Evolutionary conservation across 805 yeast species (phyloP).

Genomic region (Candida koratica): DNA sequence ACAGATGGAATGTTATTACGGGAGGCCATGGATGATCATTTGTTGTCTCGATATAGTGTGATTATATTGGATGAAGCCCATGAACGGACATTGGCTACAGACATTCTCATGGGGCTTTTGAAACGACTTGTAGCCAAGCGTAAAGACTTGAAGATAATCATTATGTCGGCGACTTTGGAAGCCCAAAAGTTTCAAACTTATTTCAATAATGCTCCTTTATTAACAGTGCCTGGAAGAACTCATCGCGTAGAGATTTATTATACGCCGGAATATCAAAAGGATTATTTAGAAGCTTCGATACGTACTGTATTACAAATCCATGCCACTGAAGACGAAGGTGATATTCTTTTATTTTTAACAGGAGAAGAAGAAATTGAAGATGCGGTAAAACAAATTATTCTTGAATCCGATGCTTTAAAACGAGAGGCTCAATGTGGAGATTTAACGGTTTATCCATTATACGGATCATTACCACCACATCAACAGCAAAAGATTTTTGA

Average conservation of each 20-base stretch:
- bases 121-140: constrained; percentile 78
- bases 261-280: constrained; percentile 95
- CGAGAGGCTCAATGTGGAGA: constrained; percentile 93
- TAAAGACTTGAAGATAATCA: constrained; percentile 83
- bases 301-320: constrained; percentile 95
- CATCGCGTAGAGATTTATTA: constrained; percentile 95
- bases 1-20: constrained; percentile 97
- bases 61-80: constrained; percentile 96
- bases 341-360: constrained; percentile 77
- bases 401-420: constrained; percentile 84
- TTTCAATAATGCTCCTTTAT: constrained; percentile 85
- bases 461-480: constrained; percentile 94
- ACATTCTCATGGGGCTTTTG: constrained; percentile 90
- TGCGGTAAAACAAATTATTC: constrained; percentile 81
- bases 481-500: constrained; percentile 93
- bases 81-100: constrained; percentile 95
- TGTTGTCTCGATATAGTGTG: constrained; percentile 74
- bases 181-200: constrained; percentile 92
- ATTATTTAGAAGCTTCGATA: constrained; percentile 90
- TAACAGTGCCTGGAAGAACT: constrained; percentile 97
- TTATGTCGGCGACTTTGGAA: constrained; percentile 97
- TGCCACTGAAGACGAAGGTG: constrained; percentile 94
- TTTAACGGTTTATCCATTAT: constrained; percentile 81
- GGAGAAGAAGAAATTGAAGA: constrained; percentile 99
- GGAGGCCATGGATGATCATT: constrained; percentile 96